Conservation (phyloP, 2,329 filamentous ascomycete genomes). For the Tolypocladium tundrense region DNA sequence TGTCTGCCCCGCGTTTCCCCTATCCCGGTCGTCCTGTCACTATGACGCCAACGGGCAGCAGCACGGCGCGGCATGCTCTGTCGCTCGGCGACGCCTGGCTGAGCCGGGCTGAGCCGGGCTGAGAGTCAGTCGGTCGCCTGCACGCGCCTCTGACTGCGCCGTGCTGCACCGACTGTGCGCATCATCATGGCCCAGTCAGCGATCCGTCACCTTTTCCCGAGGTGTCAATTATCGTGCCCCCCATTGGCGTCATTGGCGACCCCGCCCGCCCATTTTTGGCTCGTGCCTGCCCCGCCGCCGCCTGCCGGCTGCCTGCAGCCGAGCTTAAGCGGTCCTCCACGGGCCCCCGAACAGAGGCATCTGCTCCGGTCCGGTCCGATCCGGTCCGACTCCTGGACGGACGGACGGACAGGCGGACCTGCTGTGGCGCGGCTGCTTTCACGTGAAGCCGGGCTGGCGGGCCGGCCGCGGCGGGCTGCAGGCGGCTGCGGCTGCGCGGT, state of each 20-base stretch:
- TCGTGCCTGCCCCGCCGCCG: constrained; percentile 1
- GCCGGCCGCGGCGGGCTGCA: background rate
- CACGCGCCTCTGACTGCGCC: background rate
- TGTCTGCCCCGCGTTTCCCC: background rate
- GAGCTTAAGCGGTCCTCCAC: constrained; percentile 5
- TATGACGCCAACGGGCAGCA: background rate
- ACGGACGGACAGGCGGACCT: background rate
- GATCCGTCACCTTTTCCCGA: background rate
- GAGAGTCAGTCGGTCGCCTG: background rate
- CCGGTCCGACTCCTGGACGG: background rate
- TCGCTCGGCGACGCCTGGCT: background rate
- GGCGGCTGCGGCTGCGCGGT: background rate
- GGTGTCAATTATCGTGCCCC: background rate
- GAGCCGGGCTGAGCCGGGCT: background rate
- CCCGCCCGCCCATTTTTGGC: background rate
- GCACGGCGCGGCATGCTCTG: background rate
- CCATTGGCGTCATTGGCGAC: constrained; percentile 2
- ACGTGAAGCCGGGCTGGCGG: background rate
- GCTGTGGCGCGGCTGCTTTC: background rate
- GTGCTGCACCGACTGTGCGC: background rate
- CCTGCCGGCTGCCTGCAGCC: constrained; percentile 4
- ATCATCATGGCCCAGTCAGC: background rate
- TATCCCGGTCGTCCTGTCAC: background rate
- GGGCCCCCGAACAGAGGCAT: background rate
- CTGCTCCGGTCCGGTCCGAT: constrained; percentile 2